These are phyloP conservation scores for Amyloporia xantha DNA, from an alignment of 768 basidiomycete genomes.

Conservation along the genomic window DNA sequence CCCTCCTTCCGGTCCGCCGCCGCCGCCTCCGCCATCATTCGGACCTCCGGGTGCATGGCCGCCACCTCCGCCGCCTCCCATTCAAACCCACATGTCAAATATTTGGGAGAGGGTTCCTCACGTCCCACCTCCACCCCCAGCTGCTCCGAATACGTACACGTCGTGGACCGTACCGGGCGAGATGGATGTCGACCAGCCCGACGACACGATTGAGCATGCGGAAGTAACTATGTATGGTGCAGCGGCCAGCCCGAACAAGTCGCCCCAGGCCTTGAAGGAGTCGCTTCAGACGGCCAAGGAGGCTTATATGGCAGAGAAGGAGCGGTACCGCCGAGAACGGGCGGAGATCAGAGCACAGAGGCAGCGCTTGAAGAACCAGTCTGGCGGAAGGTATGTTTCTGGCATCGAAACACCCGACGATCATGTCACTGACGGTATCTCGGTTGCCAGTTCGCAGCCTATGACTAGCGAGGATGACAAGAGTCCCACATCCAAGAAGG, in stretches of 20 bases:
- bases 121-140: background rate
- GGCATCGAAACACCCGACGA: background rate
- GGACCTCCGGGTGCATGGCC: background rate
- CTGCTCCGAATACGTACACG: background rate
- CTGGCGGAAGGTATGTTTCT: slow-evolving; percentile 15
- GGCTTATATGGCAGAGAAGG: slow-evolving; percentile 64
- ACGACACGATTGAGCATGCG: background rate
- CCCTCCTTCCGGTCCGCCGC: background rate
- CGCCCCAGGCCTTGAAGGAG: slow-evolving; percentile 18
- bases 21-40: background rate
- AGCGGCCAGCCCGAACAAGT: slow-evolving; percentile 8
- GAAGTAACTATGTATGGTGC: slow-evolving; percentile 15
- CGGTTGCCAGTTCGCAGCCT: background rate
- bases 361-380: slow-evolving; percentile 13
- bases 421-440: background rate
- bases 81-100: background rate
- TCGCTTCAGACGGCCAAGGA: slow-evolving; percentile 59
- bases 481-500: background rate
- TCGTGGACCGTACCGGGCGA: background rate
- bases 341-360: slow-evolving; percentile 31
- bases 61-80: background rate
- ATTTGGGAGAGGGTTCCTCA: background rate
- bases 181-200: background rate
- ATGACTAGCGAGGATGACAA: background rate
- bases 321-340: slow-evolving; percentile 55